phyloP scores from a whole-genome alignment of 2,329 filamentous ascomycete genomes.

The Rhexocercosporidium sp. region DNA sequence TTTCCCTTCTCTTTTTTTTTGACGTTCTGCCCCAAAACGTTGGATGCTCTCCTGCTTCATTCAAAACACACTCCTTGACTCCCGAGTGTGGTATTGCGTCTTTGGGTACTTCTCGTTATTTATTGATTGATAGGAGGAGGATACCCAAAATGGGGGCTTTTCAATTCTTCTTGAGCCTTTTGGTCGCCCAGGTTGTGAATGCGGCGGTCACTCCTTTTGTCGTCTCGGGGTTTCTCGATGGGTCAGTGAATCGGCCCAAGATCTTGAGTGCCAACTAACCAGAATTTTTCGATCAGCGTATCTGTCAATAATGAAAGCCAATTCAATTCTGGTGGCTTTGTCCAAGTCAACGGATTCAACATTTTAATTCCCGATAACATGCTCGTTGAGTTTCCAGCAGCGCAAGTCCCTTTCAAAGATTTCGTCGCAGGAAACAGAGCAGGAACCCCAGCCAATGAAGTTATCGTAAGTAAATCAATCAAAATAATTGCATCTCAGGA shows the following conservation, averaged over 20 bases:
- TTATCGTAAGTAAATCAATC: background rate
- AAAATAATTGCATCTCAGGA: background rate
- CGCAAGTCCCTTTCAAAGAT: constrained; percentile 1
- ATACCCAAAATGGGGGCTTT: background rate
- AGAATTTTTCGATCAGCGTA: background rate
- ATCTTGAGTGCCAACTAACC: background rate
- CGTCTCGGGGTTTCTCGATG: constrained; percentile 3
- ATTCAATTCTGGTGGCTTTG: constrained; percentile 7
- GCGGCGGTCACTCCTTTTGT: background rate
- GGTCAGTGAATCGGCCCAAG: background rate
- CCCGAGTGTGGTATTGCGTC: background rate
- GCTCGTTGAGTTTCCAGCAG: constrained; percentile 6
- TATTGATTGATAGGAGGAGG: background rate
- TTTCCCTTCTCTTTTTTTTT: background rate
- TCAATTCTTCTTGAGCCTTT: background rate
- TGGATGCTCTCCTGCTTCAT: background rate
- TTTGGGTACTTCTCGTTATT: background rate
- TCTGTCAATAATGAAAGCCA: background rate
- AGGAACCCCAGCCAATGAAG: background rate
- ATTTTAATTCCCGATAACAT: constrained; percentile 3
- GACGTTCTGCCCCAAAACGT: background rate
- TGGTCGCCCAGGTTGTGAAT: background rate
- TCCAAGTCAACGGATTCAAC: constrained; percentile 4
- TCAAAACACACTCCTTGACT: background rate
- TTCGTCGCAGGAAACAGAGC: background rate